Percentiles rank a stretch among this genome's conserved stretches.
Conservation (phyloP, 2,329 filamentous ascomycete species). For the Cordyceps cicadae region DNA sequence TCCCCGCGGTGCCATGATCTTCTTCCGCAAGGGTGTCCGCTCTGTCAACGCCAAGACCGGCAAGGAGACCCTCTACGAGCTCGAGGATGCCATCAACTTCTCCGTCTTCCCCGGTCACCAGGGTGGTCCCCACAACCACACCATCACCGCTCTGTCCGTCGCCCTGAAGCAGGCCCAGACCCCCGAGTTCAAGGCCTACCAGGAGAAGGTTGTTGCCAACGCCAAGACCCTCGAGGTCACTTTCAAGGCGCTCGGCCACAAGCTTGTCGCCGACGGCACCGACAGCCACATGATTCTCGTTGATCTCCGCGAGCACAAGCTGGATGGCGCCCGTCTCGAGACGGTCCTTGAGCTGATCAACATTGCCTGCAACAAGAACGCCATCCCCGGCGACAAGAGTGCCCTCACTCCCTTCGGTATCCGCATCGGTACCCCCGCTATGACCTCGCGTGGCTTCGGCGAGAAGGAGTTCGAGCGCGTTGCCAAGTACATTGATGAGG, state of each 20-base stretch:
- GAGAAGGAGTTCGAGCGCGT: conserved; percentile 88
- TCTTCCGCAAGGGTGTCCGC: conserved; percentile 96
- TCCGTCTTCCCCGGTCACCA: conserved; percentile 99
- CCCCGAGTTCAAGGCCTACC: conserved; percentile 88
- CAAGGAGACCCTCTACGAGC: conserved; percentile 83
- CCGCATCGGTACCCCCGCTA: conserved; percentile 92
- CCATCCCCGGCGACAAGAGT: conserved; percentile 93
- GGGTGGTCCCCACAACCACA: conserved; percentile 98
- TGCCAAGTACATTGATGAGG: conserved; percentile 77
- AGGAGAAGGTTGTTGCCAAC: conserved; percentile 85
- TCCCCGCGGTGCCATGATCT: conserved; percentile 98
- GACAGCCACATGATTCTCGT: conserved; percentile 97
- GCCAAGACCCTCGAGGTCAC: conserved; percentile 82
- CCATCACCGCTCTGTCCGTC: conserved; percentile 92
- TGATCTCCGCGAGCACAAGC: conserved; percentile 76
- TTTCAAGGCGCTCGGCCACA: conserved; percentile 83
- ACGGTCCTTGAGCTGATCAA: conserved; percentile 95
- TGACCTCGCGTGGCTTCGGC: conserved; percentile 92
- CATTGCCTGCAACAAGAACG: conserved; percentile 99
- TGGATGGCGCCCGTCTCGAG: conserved; percentile 94
- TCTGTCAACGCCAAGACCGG: conserved; percentile 84
- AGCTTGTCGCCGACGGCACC: conserved; percentile 88
- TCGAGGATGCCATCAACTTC: conserved; percentile 95
- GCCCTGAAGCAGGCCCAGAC: conserved; percentile 89
- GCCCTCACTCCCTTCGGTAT: conserved; percentile 91